Conservation (phyloP, 2,329 filamentous ascomycete species). For the Lasiodiplodia hormozganensis region DNA sequence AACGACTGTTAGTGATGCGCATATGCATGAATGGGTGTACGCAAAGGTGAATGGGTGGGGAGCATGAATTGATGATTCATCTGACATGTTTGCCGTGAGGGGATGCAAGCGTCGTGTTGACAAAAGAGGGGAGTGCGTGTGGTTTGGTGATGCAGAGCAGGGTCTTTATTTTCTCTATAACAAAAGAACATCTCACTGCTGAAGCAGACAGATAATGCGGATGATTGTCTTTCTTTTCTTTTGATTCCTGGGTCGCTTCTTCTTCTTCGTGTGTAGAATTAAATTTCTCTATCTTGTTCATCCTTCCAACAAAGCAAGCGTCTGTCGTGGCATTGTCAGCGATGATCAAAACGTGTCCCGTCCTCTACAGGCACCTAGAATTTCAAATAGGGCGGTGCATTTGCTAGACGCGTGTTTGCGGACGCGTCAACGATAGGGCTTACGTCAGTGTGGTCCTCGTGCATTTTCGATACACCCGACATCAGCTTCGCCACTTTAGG, state of each 20-base stretch:
- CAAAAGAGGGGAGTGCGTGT: background rate
- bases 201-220: background rate
- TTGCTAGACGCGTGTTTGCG: too few species aligned
- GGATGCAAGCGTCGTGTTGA: background rate
- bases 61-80: background rate
- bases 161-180: background rate
- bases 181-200: background rate
- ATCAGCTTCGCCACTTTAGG: background rate
- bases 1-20: background rate
- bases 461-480: background rate
- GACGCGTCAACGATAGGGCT: background rate
- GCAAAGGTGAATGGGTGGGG: background rate
- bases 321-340: background rate
- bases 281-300: background rate
- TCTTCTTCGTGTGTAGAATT: background rate
- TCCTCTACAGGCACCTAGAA: too few species aligned
- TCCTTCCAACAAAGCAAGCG: background rate
- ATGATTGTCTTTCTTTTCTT: background rate
- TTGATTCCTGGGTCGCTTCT: background rate
- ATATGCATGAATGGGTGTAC: conserved; percentile 1
- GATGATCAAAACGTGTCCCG: background rate
- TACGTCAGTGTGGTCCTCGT: background rate
- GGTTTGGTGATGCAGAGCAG: background rate
- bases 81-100: background rate
- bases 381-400: too few species aligned